phyloP scores from a whole-genome alignment of 305 asterid genomes.

The Fraxinus floribunda region DNA sequence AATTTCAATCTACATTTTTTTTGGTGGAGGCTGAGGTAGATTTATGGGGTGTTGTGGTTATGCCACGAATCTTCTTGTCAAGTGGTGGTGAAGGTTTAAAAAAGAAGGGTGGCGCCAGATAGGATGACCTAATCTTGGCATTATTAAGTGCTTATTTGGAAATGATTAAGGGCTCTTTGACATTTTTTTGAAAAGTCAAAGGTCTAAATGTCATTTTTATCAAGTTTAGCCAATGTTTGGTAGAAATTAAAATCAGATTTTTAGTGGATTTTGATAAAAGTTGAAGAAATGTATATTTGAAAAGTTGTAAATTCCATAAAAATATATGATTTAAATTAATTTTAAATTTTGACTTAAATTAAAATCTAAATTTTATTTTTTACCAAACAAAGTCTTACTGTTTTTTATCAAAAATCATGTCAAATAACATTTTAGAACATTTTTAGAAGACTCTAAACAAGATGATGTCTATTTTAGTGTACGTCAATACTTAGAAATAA shows the following conservation, averaged over 20 bases:
- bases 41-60: constrained; percentile 22
- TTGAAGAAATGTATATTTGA: too few relatives aligned
- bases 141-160: background rate
- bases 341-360: too few relatives aligned
- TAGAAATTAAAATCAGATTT: too few relatives aligned
- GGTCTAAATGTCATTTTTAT: too few relatives aligned
- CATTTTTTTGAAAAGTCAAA: background rate
- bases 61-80: constrained; percentile 26
- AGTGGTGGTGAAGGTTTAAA: background rate
- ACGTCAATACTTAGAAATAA: background rate
- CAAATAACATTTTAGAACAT: background rate
- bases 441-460: background rate
- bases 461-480: background rate
- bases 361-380: too few relatives aligned
- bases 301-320: too few relatives aligned
- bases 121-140: constrained; percentile 22
- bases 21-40: constrained; percentile 31
- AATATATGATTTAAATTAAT: too few relatives aligned
- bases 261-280: too few relatives aligned
- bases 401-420: background rate
- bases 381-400: too few relatives aligned
- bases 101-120: constrained; percentile 19
- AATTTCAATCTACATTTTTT: constrained; percentile 7
- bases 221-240: too few relatives aligned
- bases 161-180: background rate